Evolutionary conservation across 305 asterid species (phyloP).

Genomic region (Fraxinus dipetala): DNA sequence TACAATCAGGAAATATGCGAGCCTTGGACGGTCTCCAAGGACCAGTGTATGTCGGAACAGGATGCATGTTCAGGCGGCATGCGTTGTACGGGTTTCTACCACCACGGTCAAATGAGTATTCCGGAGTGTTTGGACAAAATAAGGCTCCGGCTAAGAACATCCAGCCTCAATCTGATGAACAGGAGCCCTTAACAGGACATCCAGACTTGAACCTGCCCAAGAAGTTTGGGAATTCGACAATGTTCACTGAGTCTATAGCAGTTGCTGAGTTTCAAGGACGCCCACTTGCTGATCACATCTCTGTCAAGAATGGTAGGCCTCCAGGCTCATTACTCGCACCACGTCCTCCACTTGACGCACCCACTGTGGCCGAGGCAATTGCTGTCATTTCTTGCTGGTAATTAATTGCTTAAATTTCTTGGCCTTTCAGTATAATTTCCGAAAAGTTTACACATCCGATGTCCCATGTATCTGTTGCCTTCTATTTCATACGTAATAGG

Average conservation of each 20-base stretch:
- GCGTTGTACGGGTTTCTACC: constrained; percentile 88
- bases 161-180: constrained; percentile 42
- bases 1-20: constrained; percentile 78
- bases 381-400: constrained; percentile 98
- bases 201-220: constrained; percentile 76
- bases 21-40: constrained; percentile 98
- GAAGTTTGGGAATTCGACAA: constrained; percentile 76
- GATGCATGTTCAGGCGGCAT: constrained; percentile 86
- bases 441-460: too few species aligned
- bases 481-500: too few species aligned
- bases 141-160: constrained; percentile 47
- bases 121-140: constrained; percentile 60
- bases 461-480: too few species aligned
- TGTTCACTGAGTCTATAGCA: constrained; percentile 80
- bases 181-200: constrained; percentile 60
- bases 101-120: constrained; percentile 78
- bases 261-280: constrained; percentile 95
- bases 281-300: constrained; percentile 84
- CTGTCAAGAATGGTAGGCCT: constrained; percentile 86
- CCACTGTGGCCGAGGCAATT: constrained; percentile 95
- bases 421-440: not conserved
- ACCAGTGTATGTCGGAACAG: constrained; percentile 95
- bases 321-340: constrained; percentile 77
- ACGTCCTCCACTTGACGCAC: constrained; percentile 85
- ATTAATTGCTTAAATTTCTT: not conserved